A percentile compares a stretch with the other conserved stretches of the same genome.
These are phyloP conservation scores for Cladochytrium replicatum DNA, from an alignment of 192 early-diverging fungal genomes.

Conservation along the genomic window DNA sequence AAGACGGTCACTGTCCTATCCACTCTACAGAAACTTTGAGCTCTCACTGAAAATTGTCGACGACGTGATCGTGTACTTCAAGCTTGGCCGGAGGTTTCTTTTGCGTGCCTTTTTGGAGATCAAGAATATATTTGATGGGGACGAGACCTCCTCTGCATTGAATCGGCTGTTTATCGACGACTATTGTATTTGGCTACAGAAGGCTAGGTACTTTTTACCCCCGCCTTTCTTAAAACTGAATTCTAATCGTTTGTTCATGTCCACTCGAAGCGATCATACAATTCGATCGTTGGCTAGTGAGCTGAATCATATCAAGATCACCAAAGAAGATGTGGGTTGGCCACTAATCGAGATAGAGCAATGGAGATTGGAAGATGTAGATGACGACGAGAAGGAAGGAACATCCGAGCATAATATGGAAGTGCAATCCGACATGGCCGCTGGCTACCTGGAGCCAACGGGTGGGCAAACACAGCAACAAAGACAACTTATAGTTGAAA, in stretches of 20 bases:
- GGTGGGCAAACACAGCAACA: too few species aligned
- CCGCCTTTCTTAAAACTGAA: neutral
- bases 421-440: too few species aligned
- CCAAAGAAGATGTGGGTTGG: constrained; percentile 66
- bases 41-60: constrained; percentile 61
- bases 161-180: constrained; percentile 84
- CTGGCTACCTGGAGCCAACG: too few species aligned
- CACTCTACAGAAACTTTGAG: constrained; percentile 72
- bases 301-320: constrained; percentile 57
- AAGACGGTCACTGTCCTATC: constrained; percentile 78
- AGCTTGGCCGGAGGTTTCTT: constrained; percentile 71
- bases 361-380: constrained; percentile 37
- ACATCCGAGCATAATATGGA: too few species aligned
- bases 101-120: constrained; percentile 69
- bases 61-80: constrained; percentile 73
- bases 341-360: constrained; percentile 72
- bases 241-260: neutral
- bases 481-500: too few species aligned
- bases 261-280: constrained; percentile 47
- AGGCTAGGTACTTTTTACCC: constrained; percentile 40
- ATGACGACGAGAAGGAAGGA: constrained; percentile 8
- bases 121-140: constrained; percentile 69
- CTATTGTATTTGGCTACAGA: constrained; percentile 93
- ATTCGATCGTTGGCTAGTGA: constrained; percentile 71
- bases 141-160: constrained; percentile 83